phyloP scores from a whole-genome alignment of 2,329 filamentous ascomycete species.

The Fusarium guadeloupense region DNA sequence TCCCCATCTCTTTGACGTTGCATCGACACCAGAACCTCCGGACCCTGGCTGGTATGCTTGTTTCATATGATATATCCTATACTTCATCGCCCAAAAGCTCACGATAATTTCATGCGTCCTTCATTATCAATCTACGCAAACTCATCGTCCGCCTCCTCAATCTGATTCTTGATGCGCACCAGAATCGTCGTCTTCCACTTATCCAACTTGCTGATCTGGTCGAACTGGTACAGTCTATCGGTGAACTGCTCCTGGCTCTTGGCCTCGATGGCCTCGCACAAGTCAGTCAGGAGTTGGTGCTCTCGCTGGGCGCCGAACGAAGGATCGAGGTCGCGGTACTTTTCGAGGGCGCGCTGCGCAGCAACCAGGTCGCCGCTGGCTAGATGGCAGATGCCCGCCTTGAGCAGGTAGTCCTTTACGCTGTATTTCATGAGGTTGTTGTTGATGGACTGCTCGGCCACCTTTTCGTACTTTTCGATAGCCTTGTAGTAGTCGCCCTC shows the following conservation, averaged over 20 bases:
- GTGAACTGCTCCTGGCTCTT: slow-evolving; percentile 85
- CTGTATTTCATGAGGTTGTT: slow-evolving; percentile 95
- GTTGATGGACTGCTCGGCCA: slow-evolving; percentile 78
- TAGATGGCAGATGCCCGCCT: slow-evolving; percentile 91
- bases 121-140: slow-evolving; percentile 47
- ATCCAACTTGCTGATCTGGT: slow-evolving; percentile 92
- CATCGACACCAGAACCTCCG: slow-evolving; percentile 12
- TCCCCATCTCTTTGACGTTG: slow-evolving; percentile 13
- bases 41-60: slow-evolving; percentile 5
- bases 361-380: slow-evolving; percentile 78
- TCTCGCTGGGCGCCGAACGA: slow-evolving; percentile 82
- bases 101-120: not conserved
- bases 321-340: slow-evolving; percentile 82
- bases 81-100: not conserved
- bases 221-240: slow-evolving; percentile 87
- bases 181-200: slow-evolving; percentile 96
- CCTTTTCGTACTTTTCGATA: slow-evolving; percentile 83
- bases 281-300: slow-evolving; percentile 80
- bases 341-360: slow-evolving; percentile 80
- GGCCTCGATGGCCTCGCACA: slow-evolving; percentile 77
- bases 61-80: slow-evolving; percentile 34
- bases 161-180: slow-evolving; percentile 82
- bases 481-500: slow-evolving; percentile 86
- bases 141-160: slow-evolving; percentile 66
- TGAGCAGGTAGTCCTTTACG: slow-evolving; percentile 95